Conservation (phyloP, 1,284 basidiomycete genomes). For the Phenoliferia sp. region DNA sequence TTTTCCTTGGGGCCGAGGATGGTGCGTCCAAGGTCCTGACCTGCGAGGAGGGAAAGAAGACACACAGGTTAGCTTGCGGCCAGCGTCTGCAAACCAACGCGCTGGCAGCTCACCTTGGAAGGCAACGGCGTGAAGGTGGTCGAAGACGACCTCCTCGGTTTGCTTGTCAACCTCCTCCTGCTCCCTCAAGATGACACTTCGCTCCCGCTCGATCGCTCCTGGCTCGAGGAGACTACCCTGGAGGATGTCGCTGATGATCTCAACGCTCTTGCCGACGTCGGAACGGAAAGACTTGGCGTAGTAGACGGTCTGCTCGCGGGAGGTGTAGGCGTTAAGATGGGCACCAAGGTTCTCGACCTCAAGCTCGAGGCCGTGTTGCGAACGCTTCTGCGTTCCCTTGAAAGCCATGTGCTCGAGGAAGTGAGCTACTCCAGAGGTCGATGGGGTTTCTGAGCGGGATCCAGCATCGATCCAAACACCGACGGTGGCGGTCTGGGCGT, state of each 20-base stretch:
- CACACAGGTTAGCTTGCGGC: background rate
- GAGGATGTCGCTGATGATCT: slow-evolving; percentile 97
- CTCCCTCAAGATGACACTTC: slow-evolving; percentile 94
- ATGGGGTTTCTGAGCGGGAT: slow-evolving; percentile 89
- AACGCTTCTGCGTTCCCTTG: slow-evolving; percentile 79
- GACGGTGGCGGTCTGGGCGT: slow-evolving; percentile 95
- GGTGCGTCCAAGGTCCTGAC: slow-evolving; percentile 87
- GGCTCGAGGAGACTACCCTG: slow-evolving; percentile 94
- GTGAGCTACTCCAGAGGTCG: slow-evolving; percentile 93
- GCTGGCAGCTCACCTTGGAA: slow-evolving; percentile 73
- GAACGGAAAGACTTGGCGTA: slow-evolving; percentile 98
- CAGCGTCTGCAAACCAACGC: background rate
- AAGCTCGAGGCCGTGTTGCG: slow-evolving; percentile 87
- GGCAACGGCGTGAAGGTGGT: slow-evolving; percentile 93
- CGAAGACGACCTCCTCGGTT: slow-evolving; percentile 96
- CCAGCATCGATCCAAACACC: slow-evolving; percentile 99
- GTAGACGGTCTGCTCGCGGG: slow-evolving; percentile 98
- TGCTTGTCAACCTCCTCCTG: slow-evolving; percentile 99
- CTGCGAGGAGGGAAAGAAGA: slow-evolving; percentile 7
- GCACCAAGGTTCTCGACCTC: slow-evolving; percentile 98
- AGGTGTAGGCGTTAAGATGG: slow-evolving; percentile 97
- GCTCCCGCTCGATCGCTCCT: slow-evolving; percentile 86
- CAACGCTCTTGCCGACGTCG: slow-evolving; percentile 85
- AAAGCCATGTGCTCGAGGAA: slow-evolving; percentile 95
- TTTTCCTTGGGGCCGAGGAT: slow-evolving; percentile 96